phyloP scores from a whole-genome alignment of 306 rosid species.

The Ammopiptanthus mongolicus region DNA sequence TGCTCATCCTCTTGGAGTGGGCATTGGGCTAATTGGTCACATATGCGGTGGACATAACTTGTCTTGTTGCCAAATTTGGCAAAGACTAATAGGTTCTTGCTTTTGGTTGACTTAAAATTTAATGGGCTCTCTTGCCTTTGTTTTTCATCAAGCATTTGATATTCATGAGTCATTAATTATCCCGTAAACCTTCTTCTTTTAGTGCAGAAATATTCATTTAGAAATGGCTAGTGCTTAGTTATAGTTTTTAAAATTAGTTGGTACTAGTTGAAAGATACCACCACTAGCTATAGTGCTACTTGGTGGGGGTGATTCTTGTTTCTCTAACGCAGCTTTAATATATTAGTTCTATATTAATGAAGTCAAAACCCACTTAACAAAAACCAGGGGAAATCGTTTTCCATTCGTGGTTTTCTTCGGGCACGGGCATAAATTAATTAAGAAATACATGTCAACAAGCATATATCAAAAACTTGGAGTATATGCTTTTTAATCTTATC shows the following conservation, averaged over 20 bases:
- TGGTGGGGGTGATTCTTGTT: neutral
- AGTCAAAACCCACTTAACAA: neutral
- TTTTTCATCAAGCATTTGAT: neutral
- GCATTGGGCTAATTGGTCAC: neutral
- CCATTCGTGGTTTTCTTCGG: constrained; percentile 7
- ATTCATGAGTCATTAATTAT: neutral
- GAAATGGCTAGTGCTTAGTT: constrained; percentile 19
- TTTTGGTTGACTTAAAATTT: constrained; percentile 18
- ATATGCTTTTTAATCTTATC: neutral
- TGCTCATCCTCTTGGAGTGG: neutral
- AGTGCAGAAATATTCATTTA: constrained; percentile 11
- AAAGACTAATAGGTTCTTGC: neutral
- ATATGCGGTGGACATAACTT: neutral
- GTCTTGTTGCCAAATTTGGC: neutral
- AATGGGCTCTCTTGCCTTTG: neutral
- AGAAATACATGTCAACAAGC: neutral
- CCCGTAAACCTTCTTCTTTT: neutral
- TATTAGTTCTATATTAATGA: neutral
- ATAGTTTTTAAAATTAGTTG: neutral
- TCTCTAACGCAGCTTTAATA: constrained; percentile 20
- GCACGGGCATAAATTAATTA: neutral
- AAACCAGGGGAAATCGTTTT: constrained; percentile 3
- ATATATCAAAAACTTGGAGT: neutral
- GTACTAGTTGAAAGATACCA: constrained; percentile 23
- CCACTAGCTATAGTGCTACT: constrained; percentile 11